Percentiles rank a stretch among this genome's conserved stretches.
Conservation (phyloP, 495 filamentous ascomycete genomes). For the Terfezia claveryi region DNA sequence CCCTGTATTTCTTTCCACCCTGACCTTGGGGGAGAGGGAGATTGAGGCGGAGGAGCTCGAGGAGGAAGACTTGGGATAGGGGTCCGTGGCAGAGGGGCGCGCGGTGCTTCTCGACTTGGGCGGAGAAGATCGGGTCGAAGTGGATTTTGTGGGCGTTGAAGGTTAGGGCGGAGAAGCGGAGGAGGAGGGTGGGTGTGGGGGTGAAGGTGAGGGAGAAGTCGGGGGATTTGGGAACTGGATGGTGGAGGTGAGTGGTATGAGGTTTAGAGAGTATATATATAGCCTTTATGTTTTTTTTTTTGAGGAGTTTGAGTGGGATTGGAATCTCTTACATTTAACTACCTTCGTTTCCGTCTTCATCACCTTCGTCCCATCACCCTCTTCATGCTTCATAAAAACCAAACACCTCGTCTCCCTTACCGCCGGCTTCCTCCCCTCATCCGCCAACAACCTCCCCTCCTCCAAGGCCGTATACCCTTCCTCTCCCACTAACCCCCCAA, state of each 20-base stretch:
- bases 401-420: no score
- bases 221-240: conserved; percentile 13
- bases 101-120: conserved; percentile 47
- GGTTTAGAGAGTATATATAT: not conserved
- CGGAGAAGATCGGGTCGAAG: conserved; percentile 43
- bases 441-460: no score
- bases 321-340: no score
- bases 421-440: no score
- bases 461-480: not conserved
- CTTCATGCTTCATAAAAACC: no score
- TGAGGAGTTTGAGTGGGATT: not conserved
- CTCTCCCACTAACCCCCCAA: not conserved
- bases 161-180: conserved; percentile 50
- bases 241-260: not conserved
- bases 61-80: conserved; percentile 50
- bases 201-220: conserved; percentile 38
- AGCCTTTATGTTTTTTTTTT: not conserved
- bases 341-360: no score
- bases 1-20: conserved; percentile 7
- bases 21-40: conserved; percentile 16
- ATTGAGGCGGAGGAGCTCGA: conserved; percentile 36
- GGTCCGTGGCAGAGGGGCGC: conserved; percentile 71
- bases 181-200: conserved; percentile 42
- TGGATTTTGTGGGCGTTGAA: conserved; percentile 58
- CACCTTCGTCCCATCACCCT: no score